Conservation (phyloP, 2,329 filamentous ascomycete species). For the Phialophora tarda region DNA sequence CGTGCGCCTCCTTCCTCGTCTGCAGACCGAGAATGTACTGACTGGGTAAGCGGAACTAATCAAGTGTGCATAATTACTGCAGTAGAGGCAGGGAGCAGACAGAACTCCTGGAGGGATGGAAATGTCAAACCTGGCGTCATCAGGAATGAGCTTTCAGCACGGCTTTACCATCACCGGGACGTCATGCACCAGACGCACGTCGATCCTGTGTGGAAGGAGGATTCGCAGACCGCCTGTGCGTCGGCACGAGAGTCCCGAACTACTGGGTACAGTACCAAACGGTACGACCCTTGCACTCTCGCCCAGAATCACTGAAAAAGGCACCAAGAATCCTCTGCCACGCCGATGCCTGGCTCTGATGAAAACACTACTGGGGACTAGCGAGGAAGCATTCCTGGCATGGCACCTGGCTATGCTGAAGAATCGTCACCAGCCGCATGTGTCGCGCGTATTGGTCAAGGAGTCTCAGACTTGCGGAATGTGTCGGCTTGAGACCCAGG, state of each 20-base stretch:
- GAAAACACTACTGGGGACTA: background rate
- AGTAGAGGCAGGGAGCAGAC: background rate
- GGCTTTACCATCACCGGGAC: background rate
- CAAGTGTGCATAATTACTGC: background rate
- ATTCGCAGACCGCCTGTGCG: background rate
- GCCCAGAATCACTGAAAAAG: background rate
- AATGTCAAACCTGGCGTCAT: background rate
- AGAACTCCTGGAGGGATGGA: background rate
- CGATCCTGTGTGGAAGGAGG: background rate
- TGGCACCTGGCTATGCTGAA: background rate
- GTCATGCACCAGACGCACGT: background rate
- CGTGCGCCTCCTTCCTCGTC: too few relatives aligned
- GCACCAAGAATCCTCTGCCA: background rate
- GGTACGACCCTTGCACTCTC: background rate
- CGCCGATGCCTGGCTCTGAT: background rate
- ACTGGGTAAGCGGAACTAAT: background rate
- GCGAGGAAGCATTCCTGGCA: too few relatives aligned
- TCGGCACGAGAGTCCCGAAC: background rate
- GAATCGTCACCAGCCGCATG: background rate
- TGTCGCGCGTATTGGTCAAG: background rate
- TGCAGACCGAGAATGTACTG: too few relatives aligned
- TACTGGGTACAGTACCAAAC: too few relatives aligned
- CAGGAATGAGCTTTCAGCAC: background rate
- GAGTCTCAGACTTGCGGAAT: background rate
- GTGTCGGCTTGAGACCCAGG: background rate